Percentiles rank a stretch among this genome's conserved stretches.
Conservation (phyloP, 2,329 filamentous ascomycete genomes). For the Monosporascus cannonballus region DNA sequence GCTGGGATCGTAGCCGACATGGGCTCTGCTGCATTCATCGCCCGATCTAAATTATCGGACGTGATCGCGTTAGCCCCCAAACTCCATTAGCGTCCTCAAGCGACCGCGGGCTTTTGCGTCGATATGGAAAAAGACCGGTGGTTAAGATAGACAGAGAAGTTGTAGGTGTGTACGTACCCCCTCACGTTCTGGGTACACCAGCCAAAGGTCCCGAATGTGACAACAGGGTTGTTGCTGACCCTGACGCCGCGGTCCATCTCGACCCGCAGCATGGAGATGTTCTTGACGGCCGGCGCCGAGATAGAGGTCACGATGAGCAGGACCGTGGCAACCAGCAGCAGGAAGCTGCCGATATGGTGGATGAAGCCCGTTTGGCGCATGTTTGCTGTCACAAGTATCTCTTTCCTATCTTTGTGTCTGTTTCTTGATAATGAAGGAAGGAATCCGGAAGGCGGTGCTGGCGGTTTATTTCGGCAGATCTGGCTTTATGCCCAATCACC, state of each 20-base stretch:
- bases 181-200: slow-evolving; percentile 27
- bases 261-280: slow-evolving; percentile 35
- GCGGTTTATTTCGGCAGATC: no score
- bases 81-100: no score
- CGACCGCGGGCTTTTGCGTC: no score
- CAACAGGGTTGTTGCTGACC: slow-evolving; percentile 14
- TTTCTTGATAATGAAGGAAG: background rate
- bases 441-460: no score
- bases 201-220: slow-evolving; percentile 40
- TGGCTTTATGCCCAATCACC: no score
- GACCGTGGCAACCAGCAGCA: slow-evolving; percentile 37
- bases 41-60: slow-evolving; percentile 3
- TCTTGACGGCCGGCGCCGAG: slow-evolving; percentile 38
- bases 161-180: slow-evolving; percentile 11
- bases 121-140: background rate
- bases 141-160: background rate
- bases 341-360: slow-evolving; percentile 37
- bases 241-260: slow-evolving; percentile 24
- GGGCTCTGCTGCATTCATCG: slow-evolving; percentile 15
- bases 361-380: slow-evolving; percentile 28
- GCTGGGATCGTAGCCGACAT: slow-evolving; percentile 22
- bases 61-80: no score
- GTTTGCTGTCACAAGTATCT: slow-evolving; percentile 4
- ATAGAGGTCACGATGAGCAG: slow-evolving; percentile 41
- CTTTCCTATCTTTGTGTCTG: background rate